Evolutionary conservation across 768 basidiomycete species (phyloP), one percentile per base, ranked within the genome.

Genomic region (Multifurca ochricompacta): DNA sequence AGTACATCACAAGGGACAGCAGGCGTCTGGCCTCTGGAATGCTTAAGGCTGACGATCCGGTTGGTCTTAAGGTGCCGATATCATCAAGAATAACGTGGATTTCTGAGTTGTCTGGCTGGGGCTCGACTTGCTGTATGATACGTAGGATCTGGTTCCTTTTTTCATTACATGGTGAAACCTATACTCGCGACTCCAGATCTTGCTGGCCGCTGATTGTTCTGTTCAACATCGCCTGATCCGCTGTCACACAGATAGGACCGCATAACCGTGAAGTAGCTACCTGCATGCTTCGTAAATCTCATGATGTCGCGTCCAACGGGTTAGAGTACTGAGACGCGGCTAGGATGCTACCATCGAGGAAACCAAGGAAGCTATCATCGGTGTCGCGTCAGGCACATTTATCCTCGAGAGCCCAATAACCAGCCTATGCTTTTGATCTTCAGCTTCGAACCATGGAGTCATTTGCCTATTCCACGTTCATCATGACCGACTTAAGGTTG

Each of bases 361-460:
- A 27, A 41, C 8, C n/a, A 28, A 42, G 25, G 31, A 7, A n/a
- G 40, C 53, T 48, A 56, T 57, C 56, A 57, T 57, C 1, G 56
- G 56, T 8, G 51, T 57, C n/a, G 46, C 45, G 10, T 37, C 19
- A 2, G 39, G 37, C 6, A 2, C 30, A 3, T 34, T 31, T 42
- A 43, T 41, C 34, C 35, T 58, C 14, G 56, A 41, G 8, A 58
- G 28, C 3, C 48, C 35, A 28, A 27, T 30, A 6, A 54, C 48
- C 25, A 43, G 4, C 14, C 51, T 28, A 7, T 39, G 45, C 23
- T 46, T 21, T 65, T 64, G 27, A 70, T 61, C 23, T 61, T 51
- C 18, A 49, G 28, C 5, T 66, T 54, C 19, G 64, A 49, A n/a
- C 68, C 66, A 35, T 64, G 65, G 60, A 71, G 71, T 48, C 69